Evolutionary conservation across 192 early-diverging fungal genomes (phyloP).

Genomic region (Gryganskiella cystojenkinii): DNA sequence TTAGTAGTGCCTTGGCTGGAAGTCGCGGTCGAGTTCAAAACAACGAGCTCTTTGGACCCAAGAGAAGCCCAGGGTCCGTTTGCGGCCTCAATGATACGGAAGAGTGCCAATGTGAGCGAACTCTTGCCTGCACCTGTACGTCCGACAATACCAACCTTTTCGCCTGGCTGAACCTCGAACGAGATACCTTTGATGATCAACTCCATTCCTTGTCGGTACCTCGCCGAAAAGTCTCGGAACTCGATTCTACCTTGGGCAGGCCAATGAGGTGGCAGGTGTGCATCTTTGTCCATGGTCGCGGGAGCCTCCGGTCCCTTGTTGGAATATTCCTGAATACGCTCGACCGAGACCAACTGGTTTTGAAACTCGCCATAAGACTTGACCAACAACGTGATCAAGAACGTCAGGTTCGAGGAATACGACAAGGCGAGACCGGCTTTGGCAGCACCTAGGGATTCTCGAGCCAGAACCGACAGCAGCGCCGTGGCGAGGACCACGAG

Average conservation of each 20-base stretch:
- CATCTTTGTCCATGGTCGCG: not conserved
- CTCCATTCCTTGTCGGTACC: conserved; percentile 60
- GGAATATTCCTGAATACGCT: conserved; percentile 60
- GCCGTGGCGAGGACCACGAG: conserved; percentile 69
- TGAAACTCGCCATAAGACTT: conserved; percentile 77
- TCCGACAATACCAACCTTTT: conserved; percentile 55
- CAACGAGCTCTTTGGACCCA: conserved; percentile 9
- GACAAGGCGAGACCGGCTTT: conserved; percentile 84
- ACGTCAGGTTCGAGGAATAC: conserved; percentile 80
- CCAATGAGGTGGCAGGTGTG: conserved; percentile 37
- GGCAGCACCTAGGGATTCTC: conserved; percentile 71
- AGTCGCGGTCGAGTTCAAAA: too few relatives aligned
- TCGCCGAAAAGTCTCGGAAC: conserved; percentile 41
- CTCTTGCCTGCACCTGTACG: conserved; percentile 56
- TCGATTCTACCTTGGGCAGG: conserved; percentile 33
- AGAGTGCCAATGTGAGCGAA: conserved; percentile 61
- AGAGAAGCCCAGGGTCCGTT: conserved; percentile 30
- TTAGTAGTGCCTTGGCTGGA: too few relatives aligned
- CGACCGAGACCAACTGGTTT: conserved; percentile 81
- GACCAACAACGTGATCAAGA: conserved; percentile 78
- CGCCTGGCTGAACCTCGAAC: conserved; percentile 35
- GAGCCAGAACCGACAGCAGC: conserved; percentile 64
- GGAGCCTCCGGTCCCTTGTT: conserved; percentile 48
- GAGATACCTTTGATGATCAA: conserved; percentile 61
- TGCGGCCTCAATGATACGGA: conserved; percentile 56